phyloP scores from a whole-genome alignment of 805 yeast species.

The Millerozyma miso region DNA sequence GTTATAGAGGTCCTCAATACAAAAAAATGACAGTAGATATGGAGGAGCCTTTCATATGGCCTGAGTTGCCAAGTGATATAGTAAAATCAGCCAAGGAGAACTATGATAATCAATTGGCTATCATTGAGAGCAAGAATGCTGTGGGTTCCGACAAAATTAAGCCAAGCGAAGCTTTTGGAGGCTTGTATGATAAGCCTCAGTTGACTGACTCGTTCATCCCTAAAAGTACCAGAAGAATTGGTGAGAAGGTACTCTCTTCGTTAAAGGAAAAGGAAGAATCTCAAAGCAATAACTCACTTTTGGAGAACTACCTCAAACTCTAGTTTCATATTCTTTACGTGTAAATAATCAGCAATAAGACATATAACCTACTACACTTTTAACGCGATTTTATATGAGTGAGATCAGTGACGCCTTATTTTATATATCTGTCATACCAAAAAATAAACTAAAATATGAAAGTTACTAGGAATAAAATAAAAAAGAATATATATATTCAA shows the following conservation, averaged over 20 bases:
- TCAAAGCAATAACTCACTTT: slow-evolving; percentile 25
- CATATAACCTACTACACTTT: too few relatives aligned
- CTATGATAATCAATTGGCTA: slow-evolving; percentile 46
- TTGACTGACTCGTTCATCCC: slow-evolving; percentile 40
- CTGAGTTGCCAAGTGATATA: slow-evolving; percentile 46
- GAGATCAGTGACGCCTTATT: too few relatives aligned
- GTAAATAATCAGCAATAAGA: not conserved
- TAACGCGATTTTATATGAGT: too few relatives aligned
- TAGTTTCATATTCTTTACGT: not conserved
- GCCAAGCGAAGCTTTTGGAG: slow-evolving; percentile 72
- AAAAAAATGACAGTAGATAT: slow-evolving; percentile 97
- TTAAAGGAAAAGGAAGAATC: slow-evolving; percentile 19
- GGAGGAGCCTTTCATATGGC: slow-evolving; percentile 96
- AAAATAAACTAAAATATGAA: too few relatives aligned
- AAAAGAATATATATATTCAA: slow-evolving; percentile 2
- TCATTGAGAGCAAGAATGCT: slow-evolving; percentile 46
- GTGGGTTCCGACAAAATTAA: slow-evolving; percentile 65
- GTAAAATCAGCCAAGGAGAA: slow-evolving; percentile 32
- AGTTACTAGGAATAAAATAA: slow-evolving; percentile 1
- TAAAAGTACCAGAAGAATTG: slow-evolving; percentile 19
- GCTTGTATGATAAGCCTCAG: slow-evolving; percentile 48
- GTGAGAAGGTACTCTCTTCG: slow-evolving; percentile 15
- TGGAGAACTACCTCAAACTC: slow-evolving; percentile 19
- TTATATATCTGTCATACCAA: too few relatives aligned
- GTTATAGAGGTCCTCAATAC: slow-evolving; percentile 73